Conservation (phyloP, 768 basidiomycete species). For the Rhizopogon vinicolor region DNA sequence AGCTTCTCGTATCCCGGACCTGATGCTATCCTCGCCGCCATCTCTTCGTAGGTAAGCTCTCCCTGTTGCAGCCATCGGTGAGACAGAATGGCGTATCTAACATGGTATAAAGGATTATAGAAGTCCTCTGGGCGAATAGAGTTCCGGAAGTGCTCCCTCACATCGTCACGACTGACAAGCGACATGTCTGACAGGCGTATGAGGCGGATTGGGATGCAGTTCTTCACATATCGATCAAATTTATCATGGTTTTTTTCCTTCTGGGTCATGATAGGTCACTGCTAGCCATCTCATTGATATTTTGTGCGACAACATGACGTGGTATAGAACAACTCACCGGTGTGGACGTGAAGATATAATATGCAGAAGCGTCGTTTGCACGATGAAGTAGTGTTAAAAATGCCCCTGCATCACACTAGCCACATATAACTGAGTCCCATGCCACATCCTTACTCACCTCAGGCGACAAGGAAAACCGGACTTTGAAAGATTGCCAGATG, state of each 20-base stretch:
- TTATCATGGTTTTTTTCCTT: not conserved
- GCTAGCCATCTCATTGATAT: not conserved
- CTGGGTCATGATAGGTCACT: not conserved
- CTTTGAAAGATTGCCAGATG: too few relatives aligned
- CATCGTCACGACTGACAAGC: not conserved
- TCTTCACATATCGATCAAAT: constrained; percentile 8
- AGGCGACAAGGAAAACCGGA: too few relatives aligned
- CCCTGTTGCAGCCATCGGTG: constrained; percentile 2
- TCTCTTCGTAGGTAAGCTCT: not conserved
- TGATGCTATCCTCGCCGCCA: not conserved
- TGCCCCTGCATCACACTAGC: too few relatives aligned
- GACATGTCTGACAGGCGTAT: constrained; percentile 14
- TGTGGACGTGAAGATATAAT: not conserved
- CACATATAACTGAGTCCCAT: too few relatives aligned
- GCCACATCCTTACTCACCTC: too few relatives aligned
- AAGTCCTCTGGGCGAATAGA: too few relatives aligned
- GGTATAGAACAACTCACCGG: not conserved
- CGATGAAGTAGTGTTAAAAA: not conserved
- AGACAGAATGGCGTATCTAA: constrained; percentile 4
- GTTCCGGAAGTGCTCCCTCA: not conserved
- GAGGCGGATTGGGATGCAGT: constrained; percentile 14
- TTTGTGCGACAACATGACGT: not conserved
- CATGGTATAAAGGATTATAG: not conserved
- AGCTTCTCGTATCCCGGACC: not conserved
- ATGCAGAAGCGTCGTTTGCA: not conserved